Conservation (phyloP, 345 rosid genomes). For the Pugionium dolabratum region DNA sequence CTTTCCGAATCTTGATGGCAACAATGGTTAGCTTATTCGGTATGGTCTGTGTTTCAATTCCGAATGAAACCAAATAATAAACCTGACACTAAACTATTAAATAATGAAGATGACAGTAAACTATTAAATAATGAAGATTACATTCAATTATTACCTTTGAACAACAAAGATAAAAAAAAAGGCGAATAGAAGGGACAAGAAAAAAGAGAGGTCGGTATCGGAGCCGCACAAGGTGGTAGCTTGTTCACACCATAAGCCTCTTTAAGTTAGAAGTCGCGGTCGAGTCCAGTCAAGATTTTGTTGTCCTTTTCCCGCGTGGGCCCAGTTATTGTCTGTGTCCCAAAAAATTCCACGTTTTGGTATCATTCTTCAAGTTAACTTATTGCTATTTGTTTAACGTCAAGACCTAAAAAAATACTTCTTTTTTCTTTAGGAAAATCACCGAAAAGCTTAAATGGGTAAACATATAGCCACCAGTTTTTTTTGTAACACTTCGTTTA, state of each 20-base stretch:
- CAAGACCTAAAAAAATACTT: too few relatives aligned
- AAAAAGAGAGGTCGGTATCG: conserved; percentile 32
- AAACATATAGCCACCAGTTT: too few relatives aligned
- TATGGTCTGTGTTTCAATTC: neutral
- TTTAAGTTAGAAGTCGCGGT: conserved; percentile 41
- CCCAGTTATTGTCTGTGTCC: conserved; percentile 7
- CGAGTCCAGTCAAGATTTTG: conserved; percentile 43
- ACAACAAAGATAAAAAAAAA: neutral
- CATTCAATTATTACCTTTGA: neutral
- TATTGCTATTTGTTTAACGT: too few relatives aligned
- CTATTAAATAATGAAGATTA: neutral
- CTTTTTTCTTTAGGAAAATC: too few relatives aligned
- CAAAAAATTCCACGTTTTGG: conserved; percentile 29
- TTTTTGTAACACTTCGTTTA: too few relatives aligned
- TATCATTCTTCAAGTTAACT: neutral
- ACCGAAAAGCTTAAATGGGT: too few relatives aligned
- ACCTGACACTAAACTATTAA: neutral
- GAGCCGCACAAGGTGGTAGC: conserved; percentile 41
- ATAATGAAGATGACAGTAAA: neutral
- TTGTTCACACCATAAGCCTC: conserved; percentile 35
- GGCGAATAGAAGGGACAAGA: neutral
- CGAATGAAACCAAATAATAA: neutral
- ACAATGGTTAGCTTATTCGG: conserved; percentile 2
- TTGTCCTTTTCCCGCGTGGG: conserved; percentile 40
- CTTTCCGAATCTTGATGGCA: neutral